A percentile compares a stretch with the other conserved stretches of the same genome.
phyloP scores from a whole-genome alignment of 768 basidiomycete species.

The Hortiboletus flavorubellus region DNA sequence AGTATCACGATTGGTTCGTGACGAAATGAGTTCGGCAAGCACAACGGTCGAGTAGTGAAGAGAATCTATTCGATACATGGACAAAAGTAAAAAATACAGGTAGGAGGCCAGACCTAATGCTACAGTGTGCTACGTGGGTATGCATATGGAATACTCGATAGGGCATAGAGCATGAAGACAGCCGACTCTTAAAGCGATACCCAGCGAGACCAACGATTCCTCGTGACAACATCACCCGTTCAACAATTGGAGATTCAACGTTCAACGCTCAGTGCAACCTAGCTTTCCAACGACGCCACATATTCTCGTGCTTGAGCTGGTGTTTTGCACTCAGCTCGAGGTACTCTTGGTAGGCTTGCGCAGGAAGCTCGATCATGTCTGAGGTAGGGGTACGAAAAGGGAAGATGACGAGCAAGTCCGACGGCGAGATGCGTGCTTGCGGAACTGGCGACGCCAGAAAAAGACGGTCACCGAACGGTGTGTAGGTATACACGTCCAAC shows the following conservation, averaged over 20 bases:
- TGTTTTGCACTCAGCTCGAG: slow-evolving; percentile 49
- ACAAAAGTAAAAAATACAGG: slow-evolving; percentile 19
- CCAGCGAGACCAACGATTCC: background rate
- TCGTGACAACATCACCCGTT: background rate
- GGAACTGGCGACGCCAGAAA: slow-evolving; percentile 62
- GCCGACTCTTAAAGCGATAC: background rate
- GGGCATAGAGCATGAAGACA: background rate
- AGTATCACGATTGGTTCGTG: background rate
- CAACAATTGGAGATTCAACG: background rate
- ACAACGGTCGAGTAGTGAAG: background rate
- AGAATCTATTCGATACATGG: slow-evolving; percentile 16
- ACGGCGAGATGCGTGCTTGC: slow-evolving; percentile 56
- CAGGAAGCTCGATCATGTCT: slow-evolving; percentile 66
- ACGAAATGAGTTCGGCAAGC: background rate
- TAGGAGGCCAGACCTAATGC: slow-evolving; percentile 13
- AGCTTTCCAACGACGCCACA: slow-evolving; percentile 52
- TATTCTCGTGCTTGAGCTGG: slow-evolving; percentile 52
- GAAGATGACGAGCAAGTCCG: slow-evolving; percentile 60
- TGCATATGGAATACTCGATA: slow-evolving; percentile 2
- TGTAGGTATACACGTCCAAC: slow-evolving; percentile 64
- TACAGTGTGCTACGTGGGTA: slow-evolving; percentile 17
- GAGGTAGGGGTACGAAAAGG: slow-evolving; percentile 30
- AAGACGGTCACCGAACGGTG: slow-evolving; percentile 60
- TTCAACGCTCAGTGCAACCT: slow-evolving; percentile 17
- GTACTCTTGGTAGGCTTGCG: slow-evolving; percentile 56